Evolutionary conservation across 371 early-diverging fungal species (phyloP), one percentile per base, ranked within the genome.

Genomic region (Mortierella sp.): DNA sequence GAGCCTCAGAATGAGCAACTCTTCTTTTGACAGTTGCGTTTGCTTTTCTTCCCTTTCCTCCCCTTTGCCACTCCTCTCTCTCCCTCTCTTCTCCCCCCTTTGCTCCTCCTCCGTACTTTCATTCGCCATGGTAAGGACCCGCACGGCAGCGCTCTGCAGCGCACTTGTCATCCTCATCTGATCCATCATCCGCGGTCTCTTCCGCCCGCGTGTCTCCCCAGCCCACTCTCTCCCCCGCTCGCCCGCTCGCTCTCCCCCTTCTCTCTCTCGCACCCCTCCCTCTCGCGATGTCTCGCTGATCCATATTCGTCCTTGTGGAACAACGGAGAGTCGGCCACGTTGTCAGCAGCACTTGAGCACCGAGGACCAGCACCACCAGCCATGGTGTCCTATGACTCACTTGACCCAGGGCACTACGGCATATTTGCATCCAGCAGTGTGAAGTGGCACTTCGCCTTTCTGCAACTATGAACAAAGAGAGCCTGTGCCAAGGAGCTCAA

Each of bases 101-200:
- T 42, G 46, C 12, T 52, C 3, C 24, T 39, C n/a, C 39, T 9
- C 30, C 56, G 50, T n/a, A 26, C 24, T 31, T 47, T 23, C 24
- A 14, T 30, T 38, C 34, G 31, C 55, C 39, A 54, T 55, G 61
- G 49, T 59, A 59, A 59, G 60, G 30, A 59, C 38, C 24, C 60
- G 18, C 21, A 30, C 23, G 39, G 49, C n/a, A n/a, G n/a, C n/a
- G 50, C 30, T 42, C 30, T 24, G 21, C 21, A 47, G 27, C 34
- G 24, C 27, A 3, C 1, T 46, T 57, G 14, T 19, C 2, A 31
- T 30, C 18, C 27, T n/a, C 4, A 14, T 26, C 27, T 14, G 1
- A 26, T 57, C 46, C 57, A 3, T 54, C 43, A 10, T 54, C 27
- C n/a, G n/a, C n/a, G n/a, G n/a, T n/a, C n/a, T n/a, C n/a, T n/a